phyloP scores from a whole-genome alignment of 2,329 filamentous ascomycete species.

The Fusarium vanettenii region DNA sequence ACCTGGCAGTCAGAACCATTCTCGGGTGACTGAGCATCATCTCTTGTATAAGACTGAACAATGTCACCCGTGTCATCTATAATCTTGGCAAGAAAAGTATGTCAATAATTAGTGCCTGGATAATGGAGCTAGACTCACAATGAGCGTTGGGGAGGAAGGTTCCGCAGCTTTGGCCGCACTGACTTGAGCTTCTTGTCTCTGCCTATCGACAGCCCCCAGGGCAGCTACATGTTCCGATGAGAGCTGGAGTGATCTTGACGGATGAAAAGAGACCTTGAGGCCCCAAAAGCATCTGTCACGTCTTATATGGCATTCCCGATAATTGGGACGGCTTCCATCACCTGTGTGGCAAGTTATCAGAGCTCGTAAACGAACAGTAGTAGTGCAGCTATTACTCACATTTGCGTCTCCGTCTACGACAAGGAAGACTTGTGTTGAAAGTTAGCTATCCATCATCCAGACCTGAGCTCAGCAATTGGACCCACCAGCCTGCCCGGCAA shows the following conservation, averaged over 20 bases:
- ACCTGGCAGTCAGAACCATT: neutral
- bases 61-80: neutral
- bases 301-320: neutral
- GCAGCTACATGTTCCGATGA: neutral
- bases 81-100: neutral
- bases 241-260: neutral
- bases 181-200: neutral
- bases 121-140: neutral
- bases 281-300: neutral
- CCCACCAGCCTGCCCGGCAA: neutral
- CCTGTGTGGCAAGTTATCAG: neutral
- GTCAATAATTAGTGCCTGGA: neutral
- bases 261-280: neutral
- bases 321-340: neutral
- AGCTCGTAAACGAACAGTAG: neutral
- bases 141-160: neutral
- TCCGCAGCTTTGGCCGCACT: neutral
- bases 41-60: neutral
- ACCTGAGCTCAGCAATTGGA: neutral
- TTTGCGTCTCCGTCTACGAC: neutral
- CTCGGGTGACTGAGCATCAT: neutral
- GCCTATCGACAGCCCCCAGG: neutral
- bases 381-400: neutral
- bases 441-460: neutral
- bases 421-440: neutral